These are phyloP conservation scores for Linderniella brevidens DNA, from an alignment of 257 asterid species.

Conservation along the genomic window DNA sequence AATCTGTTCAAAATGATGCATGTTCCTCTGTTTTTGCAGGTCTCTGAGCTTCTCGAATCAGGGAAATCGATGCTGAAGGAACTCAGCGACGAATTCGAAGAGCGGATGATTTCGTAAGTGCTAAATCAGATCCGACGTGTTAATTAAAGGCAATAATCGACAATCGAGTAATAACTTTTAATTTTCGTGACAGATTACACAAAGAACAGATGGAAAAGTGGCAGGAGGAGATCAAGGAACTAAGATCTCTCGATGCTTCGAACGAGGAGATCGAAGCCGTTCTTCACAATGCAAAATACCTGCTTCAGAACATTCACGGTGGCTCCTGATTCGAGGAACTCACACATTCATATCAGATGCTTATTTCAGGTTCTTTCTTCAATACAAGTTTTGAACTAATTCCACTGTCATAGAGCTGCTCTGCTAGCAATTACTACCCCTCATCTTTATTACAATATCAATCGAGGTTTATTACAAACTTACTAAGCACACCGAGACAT, in stretches of 20 bases:
- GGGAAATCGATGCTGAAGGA: slow-evolving; percentile 85
- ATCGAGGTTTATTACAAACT: no score
- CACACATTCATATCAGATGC: no score
- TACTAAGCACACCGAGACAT: no score
- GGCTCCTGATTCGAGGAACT: slow-evolving; percentile 17
- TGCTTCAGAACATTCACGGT: slow-evolving; percentile 39
- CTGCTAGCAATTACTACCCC: no score
- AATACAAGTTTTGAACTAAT: no score
- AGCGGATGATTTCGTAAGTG: slow-evolving; percentile 56
- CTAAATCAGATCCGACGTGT: neutral
- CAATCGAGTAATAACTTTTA: slow-evolving; percentile 14
- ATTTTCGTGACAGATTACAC: slow-evolving; percentile 41
- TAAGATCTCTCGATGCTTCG: slow-evolving; percentile 55
- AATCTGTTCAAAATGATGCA: neutral
- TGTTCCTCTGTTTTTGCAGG: slow-evolving; percentile 19
- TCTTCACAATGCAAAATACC: slow-evolving; percentile 46
- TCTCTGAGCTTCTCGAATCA: slow-evolving; percentile 77
- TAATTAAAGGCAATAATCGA: slow-evolving; percentile 7
- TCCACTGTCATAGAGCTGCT: no score
- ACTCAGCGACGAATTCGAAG: slow-evolving; percentile 66
- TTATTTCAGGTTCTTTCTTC: no score
- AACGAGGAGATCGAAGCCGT: slow-evolving; percentile 56
- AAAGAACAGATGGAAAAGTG: slow-evolving; percentile 79
- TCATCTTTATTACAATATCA: no score
- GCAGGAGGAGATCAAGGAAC: slow-evolving; percentile 83